Evolutionary conservation across 164 flowering plant species (phyloP).

Genomic region (Kalanchoe fedtschenkoi): DNA sequence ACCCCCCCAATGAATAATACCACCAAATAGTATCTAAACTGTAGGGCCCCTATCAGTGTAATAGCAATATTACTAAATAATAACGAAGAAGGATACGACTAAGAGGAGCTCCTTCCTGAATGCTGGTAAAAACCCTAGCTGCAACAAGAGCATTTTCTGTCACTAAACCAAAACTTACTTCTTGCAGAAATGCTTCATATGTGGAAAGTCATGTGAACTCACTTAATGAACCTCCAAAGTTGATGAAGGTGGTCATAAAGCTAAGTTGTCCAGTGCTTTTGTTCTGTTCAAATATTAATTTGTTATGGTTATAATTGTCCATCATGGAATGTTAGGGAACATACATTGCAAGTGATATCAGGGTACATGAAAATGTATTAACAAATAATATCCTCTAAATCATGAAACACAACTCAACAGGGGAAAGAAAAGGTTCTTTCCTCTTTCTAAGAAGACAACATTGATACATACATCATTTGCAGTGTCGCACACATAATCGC

Average conservation of each 20-base stretch:
- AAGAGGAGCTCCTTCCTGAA: slow-evolving; percentile 2
- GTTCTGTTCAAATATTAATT: not conserved
- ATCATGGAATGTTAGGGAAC: not conserved
- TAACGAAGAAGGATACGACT: not conserved
- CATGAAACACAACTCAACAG: not conserved
- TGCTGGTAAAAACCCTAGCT: slow-evolving; percentile 4
- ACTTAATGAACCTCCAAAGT: not conserved
- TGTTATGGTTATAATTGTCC: not conserved
- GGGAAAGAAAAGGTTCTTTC: not conserved
- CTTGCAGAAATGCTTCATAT: not conserved
- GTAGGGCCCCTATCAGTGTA: too few species aligned
- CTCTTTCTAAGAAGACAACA: not conserved
- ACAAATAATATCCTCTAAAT: not conserved
- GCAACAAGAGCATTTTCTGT: not conserved
- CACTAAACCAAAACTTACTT: not conserved
- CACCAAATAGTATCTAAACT: too few species aligned
- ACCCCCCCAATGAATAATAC: too few species aligned
- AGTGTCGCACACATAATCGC: not conserved
- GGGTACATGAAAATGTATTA: not conserved
- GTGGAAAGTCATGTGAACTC: not conserved
- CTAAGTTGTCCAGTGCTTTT: slow-evolving; percentile 5
- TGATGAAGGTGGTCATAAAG: not conserved
- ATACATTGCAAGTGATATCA: not conserved
- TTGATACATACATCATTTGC: not conserved
- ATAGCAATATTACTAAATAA: too few species aligned